Base-by-base conservation (phyloP, 371 early-diverging fungal species). In the Rhizopus microsporus region DNA sequence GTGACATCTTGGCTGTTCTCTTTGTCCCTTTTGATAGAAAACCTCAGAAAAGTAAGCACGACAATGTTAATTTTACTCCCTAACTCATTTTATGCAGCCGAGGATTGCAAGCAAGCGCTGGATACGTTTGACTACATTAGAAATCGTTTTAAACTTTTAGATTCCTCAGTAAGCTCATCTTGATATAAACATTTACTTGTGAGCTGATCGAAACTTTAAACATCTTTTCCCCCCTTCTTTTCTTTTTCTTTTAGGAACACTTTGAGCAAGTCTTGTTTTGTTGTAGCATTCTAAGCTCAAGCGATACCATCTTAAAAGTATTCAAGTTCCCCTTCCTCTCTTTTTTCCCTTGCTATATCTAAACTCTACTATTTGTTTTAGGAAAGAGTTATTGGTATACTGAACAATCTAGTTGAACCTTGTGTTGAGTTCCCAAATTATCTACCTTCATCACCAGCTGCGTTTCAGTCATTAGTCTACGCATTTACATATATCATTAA, bases 51-150 rank as follows among this genome's bases (percentile, higher is more conserved):
- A 55, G 75, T 75, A 66, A 57, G 17, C 30, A 13, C 7, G 31
- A 34, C 1, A 29, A 12, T 54, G 17, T 45, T 30, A 15, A 48
- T 48, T 43, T 2, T 15, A 1, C 34, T 37, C 3, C 9, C 39
- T 12, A 29, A 31, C 12, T 23, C 23, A 16, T 7, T 8, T 16
- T 49, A 3, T 7, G 7, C 62, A 81, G 81, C 51, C 6, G 46
- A 65, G 35, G 78, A 78, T 32, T 77, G 79, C 47, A 52, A 64
- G 30, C 72, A 77, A 62, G 69, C 82, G 3, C 47, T 81, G 7
- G 79, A 78, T 53, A 60, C 74, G 4, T 77, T 79, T 59, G 82
- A 78, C 13, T 75, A 75, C 33, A 77, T 81, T 16, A 62, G 63
- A 15, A 56, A 62, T 7, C 60, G 71, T 37, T 81, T 71, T 51